Evolutionary conservation across 2,329 filamentous ascomycete species (phyloP).

Genomic region (Cercospora janseana): DNA sequence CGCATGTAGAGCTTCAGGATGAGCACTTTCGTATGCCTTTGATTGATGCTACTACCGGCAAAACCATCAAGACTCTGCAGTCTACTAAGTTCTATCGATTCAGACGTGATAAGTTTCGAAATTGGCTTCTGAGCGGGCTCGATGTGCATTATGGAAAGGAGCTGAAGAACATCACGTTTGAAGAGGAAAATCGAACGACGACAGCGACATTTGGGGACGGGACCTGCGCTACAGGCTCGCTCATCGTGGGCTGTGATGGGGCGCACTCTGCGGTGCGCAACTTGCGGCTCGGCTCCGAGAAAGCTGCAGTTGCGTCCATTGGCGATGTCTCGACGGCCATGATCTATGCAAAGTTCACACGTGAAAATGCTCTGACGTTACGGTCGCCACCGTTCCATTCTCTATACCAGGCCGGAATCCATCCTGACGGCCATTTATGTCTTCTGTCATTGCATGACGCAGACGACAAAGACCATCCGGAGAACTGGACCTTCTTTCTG

Average conservation of each 20-base stretch:
- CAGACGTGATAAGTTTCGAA: constrained; percentile 18
- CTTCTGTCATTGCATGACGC: constrained; percentile 18
- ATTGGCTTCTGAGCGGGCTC: constrained; percentile 13
- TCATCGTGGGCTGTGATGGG: constrained; percentile 30
- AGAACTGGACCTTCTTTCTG: constrained; percentile 17
- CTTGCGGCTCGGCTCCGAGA: constrained; percentile 16
- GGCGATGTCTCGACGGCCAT: constrained; percentile 22
- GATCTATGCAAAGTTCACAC: constrained; percentile 20
- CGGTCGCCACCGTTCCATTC: constrained; percentile 16
- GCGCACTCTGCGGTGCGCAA: constrained; percentile 26
- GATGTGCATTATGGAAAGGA: constrained; percentile 22
- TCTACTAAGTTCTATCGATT: constrained; percentile 15
- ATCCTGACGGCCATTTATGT: constrained; percentile 11
- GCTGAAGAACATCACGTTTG: constrained; percentile 11
- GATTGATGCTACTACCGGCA: constrained; percentile 12
- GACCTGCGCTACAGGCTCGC: constrained; percentile 18
- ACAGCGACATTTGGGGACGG: constrained; percentile 25
- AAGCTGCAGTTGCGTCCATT: constrained; percentile 7
- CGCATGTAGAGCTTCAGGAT: neutral
- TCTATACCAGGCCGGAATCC: constrained; percentile 19
- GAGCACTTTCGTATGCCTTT: constrained; percentile 13
- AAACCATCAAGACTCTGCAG: constrained; percentile 8
- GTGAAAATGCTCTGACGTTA: constrained; percentile 16
- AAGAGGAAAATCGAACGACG: constrained; percentile 16
- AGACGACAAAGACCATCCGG: constrained; percentile 6